Evolutionary conservation across 495 filamentous ascomycete genomes (phyloP), one percentile per base, ranked within the genome.

Genomic region (Aspergillus carlsbadensis): DNA sequence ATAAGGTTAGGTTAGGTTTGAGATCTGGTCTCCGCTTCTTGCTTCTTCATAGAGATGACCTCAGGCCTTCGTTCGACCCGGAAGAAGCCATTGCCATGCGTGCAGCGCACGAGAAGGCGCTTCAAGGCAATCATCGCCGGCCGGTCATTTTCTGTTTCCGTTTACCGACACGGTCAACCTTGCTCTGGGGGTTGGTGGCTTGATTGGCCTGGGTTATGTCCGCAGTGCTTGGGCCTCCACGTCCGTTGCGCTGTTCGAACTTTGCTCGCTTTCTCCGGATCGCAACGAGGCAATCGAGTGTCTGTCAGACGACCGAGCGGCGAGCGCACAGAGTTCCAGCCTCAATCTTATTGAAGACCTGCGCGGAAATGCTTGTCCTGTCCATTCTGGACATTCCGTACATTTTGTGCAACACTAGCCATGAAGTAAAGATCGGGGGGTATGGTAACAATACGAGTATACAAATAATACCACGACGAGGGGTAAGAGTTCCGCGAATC

Each of bases 211-310:
- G 39, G 21, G 17, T 31, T 55, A 46, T 34, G 49, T 47, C 59
- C 54, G 59, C 8, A 54, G 59, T 62, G 59, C 59, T 58, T 62
- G 55, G 55, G 52, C 59, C 59, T 47, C 26, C 26, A 8, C 26
- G 26, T 29, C n/a, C 42, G 37, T 44, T 40, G 39, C 18, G 51
- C 44, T 50, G 51, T 42, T 42, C 52, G 26, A 29, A 29, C 26
- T 29, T 8, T 29, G 26, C 26, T 8, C 26, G 8, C 26, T 29
- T 29, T 29, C 26, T 29, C 36, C 55, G 17, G 49, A 43, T 52
- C 48, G 29, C 36, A 40, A 51, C 52, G 54, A 47, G 50, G 44
- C 22, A 49, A 41, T 29, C 50, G 24, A 29, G n/a, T 31, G 39
- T 48, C 57, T 49, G 51, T 52, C 45, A 47, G 58, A 20, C 53